Percentiles rank a stretch among this genome's conserved stretches.
These are phyloP conservation scores for Cenchrus fungigraminus DNA, from an alignment of 176 grass and related monocot genomes.

Conservation along the genomic window DNA sequence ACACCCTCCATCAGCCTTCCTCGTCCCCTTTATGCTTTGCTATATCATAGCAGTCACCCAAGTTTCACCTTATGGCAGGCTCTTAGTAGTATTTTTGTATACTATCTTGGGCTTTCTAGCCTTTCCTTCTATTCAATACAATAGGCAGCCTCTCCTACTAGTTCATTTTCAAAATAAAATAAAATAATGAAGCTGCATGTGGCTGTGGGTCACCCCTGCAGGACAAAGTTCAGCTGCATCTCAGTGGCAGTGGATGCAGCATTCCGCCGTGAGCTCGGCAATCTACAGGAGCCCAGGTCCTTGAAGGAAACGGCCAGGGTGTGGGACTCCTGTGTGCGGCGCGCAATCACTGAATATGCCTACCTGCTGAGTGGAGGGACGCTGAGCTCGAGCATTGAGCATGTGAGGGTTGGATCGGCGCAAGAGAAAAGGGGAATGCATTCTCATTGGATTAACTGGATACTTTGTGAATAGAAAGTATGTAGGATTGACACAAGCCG, in stretches of 20 bases:
- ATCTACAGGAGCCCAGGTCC: not conserved
- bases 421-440: too few relatives aligned
- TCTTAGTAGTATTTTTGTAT: too few relatives aligned
- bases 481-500: too few relatives aligned
- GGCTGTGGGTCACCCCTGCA: not conserved
- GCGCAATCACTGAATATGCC: not conserved
- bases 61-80: too few relatives aligned
- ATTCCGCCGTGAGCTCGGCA: not conserved
- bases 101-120: too few relatives aligned
- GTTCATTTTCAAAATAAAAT: too few relatives aligned
- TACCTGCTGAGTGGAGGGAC: not conserved
- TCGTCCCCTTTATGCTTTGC: not conserved
- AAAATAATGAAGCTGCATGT: not conserved
- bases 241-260: not conserved
- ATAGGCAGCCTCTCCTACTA: too few relatives aligned
- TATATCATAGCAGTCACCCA: not conserved
- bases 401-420: not conserved
- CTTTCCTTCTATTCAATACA: too few relatives aligned
- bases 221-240: not conserved
- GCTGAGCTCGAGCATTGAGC: not conserved
- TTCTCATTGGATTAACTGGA: too few relatives aligned
- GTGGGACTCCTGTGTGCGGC: slow-evolving; percentile 25
- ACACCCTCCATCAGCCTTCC: too few relatives aligned
- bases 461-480: too few relatives aligned
- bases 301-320: not conserved